Evolutionary conservation across 2,329 filamentous ascomycete genomes (phyloP).

Genomic region (Fusarium acutatum): DNA sequence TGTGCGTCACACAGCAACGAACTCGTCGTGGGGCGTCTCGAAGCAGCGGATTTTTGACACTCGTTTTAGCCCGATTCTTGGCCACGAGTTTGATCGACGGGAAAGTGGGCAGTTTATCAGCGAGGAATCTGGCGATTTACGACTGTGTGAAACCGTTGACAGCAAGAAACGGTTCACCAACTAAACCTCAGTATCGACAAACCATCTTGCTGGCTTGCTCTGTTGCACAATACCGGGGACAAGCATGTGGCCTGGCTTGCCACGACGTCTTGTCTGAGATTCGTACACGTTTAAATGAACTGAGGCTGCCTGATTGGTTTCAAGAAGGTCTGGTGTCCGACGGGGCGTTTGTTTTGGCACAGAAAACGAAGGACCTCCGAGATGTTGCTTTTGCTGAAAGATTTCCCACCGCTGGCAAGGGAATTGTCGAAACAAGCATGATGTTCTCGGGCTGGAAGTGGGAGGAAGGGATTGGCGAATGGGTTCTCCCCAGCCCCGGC

Average conservation of each 20-base stretch:
- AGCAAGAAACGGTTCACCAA: conserved; percentile 11
- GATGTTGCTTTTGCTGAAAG: conserved; percentile 64
- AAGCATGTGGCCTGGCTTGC: conserved; percentile 50
- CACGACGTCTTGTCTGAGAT: conserved; percentile 51
- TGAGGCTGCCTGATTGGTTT: conserved; percentile 46
- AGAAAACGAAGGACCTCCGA: conserved; percentile 60
- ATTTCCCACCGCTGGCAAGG: conserved; percentile 39
- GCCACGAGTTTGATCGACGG: conserved; percentile 29
- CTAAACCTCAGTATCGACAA: conserved; percentile 39
- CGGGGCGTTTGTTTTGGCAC: conserved; percentile 60
- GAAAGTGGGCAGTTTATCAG: conserved; percentile 14
- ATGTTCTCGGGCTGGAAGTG: conserved; percentile 51
- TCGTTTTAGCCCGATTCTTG: conserved; percentile 43
- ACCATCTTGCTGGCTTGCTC: conserved; percentile 53
- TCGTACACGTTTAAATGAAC: conserved; percentile 50
- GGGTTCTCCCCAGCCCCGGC: conserved; percentile 43
- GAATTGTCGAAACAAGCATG: conserved; percentile 14
- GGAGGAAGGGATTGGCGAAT: conserved; percentile 54
- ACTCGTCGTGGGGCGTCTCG: conserved; percentile 4
- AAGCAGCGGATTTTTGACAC: conserved; percentile 34
- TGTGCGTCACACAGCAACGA: conserved; percentile 30
- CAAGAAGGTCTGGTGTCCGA: conserved; percentile 53
- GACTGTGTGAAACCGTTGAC: conserved; percentile 37
- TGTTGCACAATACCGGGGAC: conserved; percentile 58
- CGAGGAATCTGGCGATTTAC: conserved; percentile 24